Percentiles rank a stretch among this genome's conserved stretches.
phyloP scores from a whole-genome alignment of 2,329 filamentous ascomycete genomes.

The Orbilia ellipsospora region DNA sequence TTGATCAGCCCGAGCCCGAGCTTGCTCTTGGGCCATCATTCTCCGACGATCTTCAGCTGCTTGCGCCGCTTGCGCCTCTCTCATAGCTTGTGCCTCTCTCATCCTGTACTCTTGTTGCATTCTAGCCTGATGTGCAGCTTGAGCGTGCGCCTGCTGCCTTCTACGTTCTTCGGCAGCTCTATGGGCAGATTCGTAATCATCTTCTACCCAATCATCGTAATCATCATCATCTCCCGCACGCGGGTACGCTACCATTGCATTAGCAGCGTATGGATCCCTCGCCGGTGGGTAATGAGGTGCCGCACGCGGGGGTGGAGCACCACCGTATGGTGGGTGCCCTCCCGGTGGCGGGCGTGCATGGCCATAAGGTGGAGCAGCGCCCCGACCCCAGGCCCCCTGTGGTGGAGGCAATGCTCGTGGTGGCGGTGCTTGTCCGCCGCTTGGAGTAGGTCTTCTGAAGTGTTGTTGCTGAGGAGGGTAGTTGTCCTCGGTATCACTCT shows the following conservation, averaged over 20 bases:
- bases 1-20: slow-evolving; percentile 23
- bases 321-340: slow-evolving; percentile 48
- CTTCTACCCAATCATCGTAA: slow-evolving; percentile 55
- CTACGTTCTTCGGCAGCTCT: slow-evolving; percentile 55
- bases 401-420: slow-evolving; percentile 54
- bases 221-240: slow-evolving; percentile 55
- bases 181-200: slow-evolving; percentile 54
- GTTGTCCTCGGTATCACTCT: slow-evolving; percentile 54
- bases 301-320: slow-evolving; percentile 50
- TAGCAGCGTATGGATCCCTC: slow-evolving; percentile 29
- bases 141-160: slow-evolving; percentile 49
- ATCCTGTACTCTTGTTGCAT: slow-evolving; percentile 26
- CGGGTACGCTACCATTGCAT: slow-evolving; percentile 55
- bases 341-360: slow-evolving; percentile 41
- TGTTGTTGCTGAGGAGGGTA: slow-evolving; percentile 54
- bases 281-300: slow-evolving; percentile 56
- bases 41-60: slow-evolving; percentile 52
- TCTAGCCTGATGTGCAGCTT: slow-evolving; percentile 34
- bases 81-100: slow-evolving; percentile 55
- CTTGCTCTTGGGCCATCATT: slow-evolving; percentile 21
- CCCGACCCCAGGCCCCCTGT: slow-evolving; percentile 39
- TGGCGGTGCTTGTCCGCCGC: slow-evolving; percentile 55
- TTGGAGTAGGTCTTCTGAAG: slow-evolving; percentile 47
- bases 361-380: slow-evolving; percentile 34
- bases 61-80: slow-evolving; percentile 29